A percentile compares a stretch with the other conserved stretches of the same genome.
Evolutionary conservation across 148 eudicot species (phyloP).

Genomic region (Rheum nobile): DNA sequence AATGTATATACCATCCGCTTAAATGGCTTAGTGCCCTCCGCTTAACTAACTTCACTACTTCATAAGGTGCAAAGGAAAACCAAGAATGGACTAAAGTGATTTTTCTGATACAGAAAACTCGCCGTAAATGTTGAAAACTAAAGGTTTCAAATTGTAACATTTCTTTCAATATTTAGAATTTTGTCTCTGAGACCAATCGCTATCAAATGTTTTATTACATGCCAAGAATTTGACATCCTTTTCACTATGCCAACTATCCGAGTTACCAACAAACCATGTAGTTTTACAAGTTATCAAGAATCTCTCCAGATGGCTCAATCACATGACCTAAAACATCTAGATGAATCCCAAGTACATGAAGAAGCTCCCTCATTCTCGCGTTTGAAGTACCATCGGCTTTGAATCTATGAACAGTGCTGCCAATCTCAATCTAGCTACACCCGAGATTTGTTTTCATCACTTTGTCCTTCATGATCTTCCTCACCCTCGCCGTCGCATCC

Average conservation of each 20-base stretch:
- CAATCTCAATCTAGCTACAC: conserved; percentile 59
- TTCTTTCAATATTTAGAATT: background rate
- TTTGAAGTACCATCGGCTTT: conserved; percentile 21
- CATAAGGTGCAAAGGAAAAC: no score
- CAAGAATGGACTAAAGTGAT: no score
- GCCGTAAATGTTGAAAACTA: background rate
- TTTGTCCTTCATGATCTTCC: conserved; percentile 54
- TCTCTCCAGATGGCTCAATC: conserved; percentile 10
- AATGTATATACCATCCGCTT: no score
- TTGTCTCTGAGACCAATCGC: background rate
- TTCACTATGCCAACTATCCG: background rate
- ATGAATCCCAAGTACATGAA: conserved; percentile 19
- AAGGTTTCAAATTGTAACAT: background rate
- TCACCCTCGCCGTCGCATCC: conserved; percentile 45
- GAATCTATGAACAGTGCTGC: conserved; percentile 52
- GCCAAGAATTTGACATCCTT: background rate
- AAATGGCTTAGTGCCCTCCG: no score
- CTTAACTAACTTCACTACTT: no score
- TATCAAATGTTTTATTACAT: background rate
- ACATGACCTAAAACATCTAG: conserved; percentile 11
- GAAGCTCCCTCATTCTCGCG: conserved; percentile 19
- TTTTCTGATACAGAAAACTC: no score
- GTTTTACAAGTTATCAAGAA: background rate
- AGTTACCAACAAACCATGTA: background rate
- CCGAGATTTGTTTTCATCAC: conserved; percentile 53